phyloP scores from a whole-genome alignment of 345 rosid genomes.

The Odontarrhena argentea region DNA sequence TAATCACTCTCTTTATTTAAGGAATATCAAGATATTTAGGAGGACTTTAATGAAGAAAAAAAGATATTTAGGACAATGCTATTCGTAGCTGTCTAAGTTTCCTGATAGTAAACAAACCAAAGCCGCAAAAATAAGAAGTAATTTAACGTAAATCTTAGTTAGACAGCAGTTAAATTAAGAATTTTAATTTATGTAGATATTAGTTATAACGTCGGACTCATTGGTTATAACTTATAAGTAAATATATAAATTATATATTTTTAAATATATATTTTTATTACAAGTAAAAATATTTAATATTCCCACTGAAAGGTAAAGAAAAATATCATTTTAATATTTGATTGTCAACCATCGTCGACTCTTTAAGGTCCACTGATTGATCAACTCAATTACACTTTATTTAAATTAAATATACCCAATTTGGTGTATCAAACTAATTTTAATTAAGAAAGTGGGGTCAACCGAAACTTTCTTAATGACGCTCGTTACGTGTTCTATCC shows the following conservation, averaged over 20 bases:
- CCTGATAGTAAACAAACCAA: not conserved
- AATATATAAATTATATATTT: no score
- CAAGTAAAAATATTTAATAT: slow-evolving; percentile 16
- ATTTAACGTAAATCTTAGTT: slow-evolving; percentile 3
- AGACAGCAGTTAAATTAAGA: slow-evolving; percentile 23
- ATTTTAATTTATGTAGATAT: slow-evolving; percentile 11
- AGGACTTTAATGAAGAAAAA: not conserved
- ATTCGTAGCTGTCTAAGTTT: slow-evolving; percentile 8
- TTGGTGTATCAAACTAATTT: slow-evolving; percentile 23
- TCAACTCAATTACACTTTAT: not conserved
- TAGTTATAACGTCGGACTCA: slow-evolving; percentile 32
- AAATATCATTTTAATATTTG: slow-evolving; percentile 10
- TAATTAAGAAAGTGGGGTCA: slow-evolving; percentile 29
- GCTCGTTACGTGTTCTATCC: slow-evolving; percentile 20
- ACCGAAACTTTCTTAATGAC: slow-evolving; percentile 26
- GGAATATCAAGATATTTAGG: not conserved
- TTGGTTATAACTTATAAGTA: slow-evolving; percentile 25
- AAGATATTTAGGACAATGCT: slow-evolving; percentile 25
- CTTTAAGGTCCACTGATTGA: slow-evolving; percentile 5
- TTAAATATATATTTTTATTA: no score
- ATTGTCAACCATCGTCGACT: slow-evolving; percentile 31
- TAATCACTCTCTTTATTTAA: not conserved
- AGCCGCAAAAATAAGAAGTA: not conserved
- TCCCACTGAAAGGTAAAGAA: slow-evolving; percentile 27
- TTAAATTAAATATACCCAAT: slow-evolving; percentile 19